Base-by-base conservation (phyloP, 768 basidiomycete genomes). In the Myochromella boudieri region DNA sequence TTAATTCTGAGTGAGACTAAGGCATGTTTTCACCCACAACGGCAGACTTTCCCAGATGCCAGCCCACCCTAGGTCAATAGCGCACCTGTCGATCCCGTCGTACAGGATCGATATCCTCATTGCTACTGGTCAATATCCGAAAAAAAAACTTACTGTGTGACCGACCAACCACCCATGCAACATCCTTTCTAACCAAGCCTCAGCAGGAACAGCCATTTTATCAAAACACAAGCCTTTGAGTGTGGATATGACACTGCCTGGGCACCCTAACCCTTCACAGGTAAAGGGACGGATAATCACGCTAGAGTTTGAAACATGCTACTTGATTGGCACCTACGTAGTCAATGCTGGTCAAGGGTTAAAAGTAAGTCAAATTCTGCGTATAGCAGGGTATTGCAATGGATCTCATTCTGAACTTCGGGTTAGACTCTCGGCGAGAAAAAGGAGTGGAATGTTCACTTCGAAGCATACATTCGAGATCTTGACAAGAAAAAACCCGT, bases 1-100 rank as follows among this genome's bases (percentile, higher is more conserved):
- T 71, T 94, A 18, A 76, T 94, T 12, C 68, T 95, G 33, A 91
- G 88, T 0, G 92, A 95, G 68, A 93, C 91, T 8, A 95, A 93
- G 75, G 89, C 81, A 31, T 20, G 59, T 17, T 1, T 5, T n/a
- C 20, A 11, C n/a, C 21, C 44, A 7, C 5, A 7, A 34, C 6
- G 18, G 18, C 18, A 34, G 8, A 8, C 28, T 29, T 17, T n/a
- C 14, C n/a, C 5, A n/a, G 5, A 34, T n/a, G 6, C 5, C 18
- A 14, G 5, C 18, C 7, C 18, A 15, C 32, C 21, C 34, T 43
- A 92, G 90, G 80, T 91, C 37, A 91, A 91, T 60, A 71, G 86
- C 38, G 70, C 70, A 33, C 84, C 88, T 0, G 72, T 74, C 4
- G 84, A 88, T 56, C 81, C 79, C 2, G 62, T 61, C 10, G 60